Evolutionary conservation across 148 eudicot species (phyloP).

Genomic region (Agrostemma githago): DNA sequence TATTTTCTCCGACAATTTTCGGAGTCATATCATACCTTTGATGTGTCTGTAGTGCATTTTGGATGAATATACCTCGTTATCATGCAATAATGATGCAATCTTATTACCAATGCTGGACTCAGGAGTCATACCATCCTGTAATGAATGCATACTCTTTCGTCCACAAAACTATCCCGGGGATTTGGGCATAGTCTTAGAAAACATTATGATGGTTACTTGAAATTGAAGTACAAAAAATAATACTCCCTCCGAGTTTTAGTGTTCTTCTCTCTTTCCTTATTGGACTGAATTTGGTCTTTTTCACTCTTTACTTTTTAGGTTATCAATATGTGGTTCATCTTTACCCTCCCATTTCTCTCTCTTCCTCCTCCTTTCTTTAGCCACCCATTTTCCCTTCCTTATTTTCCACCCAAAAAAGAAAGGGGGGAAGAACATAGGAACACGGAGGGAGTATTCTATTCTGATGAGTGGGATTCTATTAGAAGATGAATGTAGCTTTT

Average conservation of each 20-base stretch:
- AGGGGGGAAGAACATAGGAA: no score
- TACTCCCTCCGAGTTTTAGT: no score
- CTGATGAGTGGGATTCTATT: neutral
- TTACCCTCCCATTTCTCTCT: no score
- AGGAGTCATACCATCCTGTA: neutral
- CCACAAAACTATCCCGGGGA: neutral
- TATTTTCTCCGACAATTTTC: constrained; percentile 1
- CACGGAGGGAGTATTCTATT: no score
- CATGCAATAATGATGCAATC: neutral
- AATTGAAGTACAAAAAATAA: neutral
- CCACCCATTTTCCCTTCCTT: no score
- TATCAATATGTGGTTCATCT: no score
- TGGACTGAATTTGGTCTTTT: no score
- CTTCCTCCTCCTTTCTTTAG: no score
- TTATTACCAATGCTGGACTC: neutral
- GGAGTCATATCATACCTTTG: neutral
- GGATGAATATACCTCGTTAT: neutral
- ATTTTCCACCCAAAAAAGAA: no score
- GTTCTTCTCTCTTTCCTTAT: no score
- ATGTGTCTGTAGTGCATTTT: neutral
- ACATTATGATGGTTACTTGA: neutral
- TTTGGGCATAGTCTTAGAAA: neutral
- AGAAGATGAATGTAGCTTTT: neutral
- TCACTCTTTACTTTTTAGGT: no score
- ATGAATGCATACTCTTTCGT: neutral